Conservation (phyloP, 2,329 filamentous ascomycete genomes). For the Penicillium sp. region DNA sequence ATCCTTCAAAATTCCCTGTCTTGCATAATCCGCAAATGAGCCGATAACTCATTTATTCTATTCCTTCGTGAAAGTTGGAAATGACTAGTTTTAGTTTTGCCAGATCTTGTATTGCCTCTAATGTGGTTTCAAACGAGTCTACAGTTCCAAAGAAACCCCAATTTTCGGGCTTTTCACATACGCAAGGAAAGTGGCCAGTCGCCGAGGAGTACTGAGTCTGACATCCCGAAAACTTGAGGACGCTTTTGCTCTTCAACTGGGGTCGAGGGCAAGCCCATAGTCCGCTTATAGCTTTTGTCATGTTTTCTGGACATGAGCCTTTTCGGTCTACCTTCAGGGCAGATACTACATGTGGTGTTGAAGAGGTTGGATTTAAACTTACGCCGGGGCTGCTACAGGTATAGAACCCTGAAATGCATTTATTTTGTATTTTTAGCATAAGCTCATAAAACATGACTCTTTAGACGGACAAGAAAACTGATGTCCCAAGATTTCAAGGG, state of each 20-base stretch:
- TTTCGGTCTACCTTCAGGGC: too few species aligned
- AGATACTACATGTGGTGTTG: too few species aligned
- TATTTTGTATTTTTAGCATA: constrained; percentile 25
- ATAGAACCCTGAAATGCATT: constrained; percentile 21
- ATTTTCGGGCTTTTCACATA: constrained; percentile 21
- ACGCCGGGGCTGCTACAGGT: too few species aligned
- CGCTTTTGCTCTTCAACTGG: constrained; percentile 1
- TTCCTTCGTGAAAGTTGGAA: not conserved
- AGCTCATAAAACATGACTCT: constrained; percentile 29
- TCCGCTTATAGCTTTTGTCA: not conserved
- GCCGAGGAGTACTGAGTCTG: constrained; percentile 21
- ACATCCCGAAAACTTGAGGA: constrained; percentile 12
- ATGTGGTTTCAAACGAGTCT: constrained; percentile 17
- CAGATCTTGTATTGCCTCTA: constrained; percentile 15
- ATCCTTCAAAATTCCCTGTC: not conserved
- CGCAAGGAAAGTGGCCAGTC: constrained; percentile 21
- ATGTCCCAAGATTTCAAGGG: not conserved
- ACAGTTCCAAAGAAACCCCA: constrained; percentile 19
- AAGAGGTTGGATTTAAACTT: too few species aligned
- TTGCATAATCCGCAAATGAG: not conserved
- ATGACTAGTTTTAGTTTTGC: constrained; percentile 12
- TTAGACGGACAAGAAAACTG: constrained; percentile 8
- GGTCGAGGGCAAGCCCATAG: not conserved
- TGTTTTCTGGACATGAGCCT: not conserved
- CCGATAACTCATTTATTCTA: not conserved